Conservation (phyloP, 1,284 basidiomycete genomes). For the Ganoderma multipileum region DNA sequence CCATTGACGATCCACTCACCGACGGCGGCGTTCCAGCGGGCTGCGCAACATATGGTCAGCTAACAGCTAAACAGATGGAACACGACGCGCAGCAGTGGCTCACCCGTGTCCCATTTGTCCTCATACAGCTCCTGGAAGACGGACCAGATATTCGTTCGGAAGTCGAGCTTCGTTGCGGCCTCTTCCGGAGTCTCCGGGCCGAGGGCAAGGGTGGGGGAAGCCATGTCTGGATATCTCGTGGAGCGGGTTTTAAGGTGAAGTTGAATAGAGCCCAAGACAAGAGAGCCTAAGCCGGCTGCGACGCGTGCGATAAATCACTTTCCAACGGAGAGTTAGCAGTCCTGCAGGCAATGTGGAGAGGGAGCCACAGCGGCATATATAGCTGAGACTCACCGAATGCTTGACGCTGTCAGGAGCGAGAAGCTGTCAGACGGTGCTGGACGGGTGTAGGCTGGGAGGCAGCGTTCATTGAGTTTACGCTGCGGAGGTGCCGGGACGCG, state of each 20-base stretch:
- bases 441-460: conserved; percentile 11
- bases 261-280: neutral
- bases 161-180: conserved; percentile 38
- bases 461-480: conserved; percentile 24
- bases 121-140: conserved; percentile 42
- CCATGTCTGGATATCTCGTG: conserved; percentile 1
- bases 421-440: conserved; percentile 28
- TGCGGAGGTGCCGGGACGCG: conserved; percentile 17
- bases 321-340: neutral
- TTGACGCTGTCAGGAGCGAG: conserved; percentile 30
- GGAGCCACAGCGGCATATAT: conserved; percentile 17
- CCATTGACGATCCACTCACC: conserved; percentile 26
- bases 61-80: neutral
- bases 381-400: conserved; percentile 23
- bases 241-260: neutral
- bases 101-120: conserved; percentile 42
- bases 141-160: conserved; percentile 38
- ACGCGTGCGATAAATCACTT: neutral
- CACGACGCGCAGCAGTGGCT: neutral
- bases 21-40: conserved; percentile 38
- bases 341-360: conserved; percentile 5
- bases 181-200: conserved; percentile 35
- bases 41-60: conserved; percentile 20
- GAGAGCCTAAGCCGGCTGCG: conserved; percentile 3
- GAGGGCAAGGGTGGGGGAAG: neutral